Evolutionary conservation across 176 grass and related monocot species (phyloP).

Genomic region (Pharus latifolius): DNA sequence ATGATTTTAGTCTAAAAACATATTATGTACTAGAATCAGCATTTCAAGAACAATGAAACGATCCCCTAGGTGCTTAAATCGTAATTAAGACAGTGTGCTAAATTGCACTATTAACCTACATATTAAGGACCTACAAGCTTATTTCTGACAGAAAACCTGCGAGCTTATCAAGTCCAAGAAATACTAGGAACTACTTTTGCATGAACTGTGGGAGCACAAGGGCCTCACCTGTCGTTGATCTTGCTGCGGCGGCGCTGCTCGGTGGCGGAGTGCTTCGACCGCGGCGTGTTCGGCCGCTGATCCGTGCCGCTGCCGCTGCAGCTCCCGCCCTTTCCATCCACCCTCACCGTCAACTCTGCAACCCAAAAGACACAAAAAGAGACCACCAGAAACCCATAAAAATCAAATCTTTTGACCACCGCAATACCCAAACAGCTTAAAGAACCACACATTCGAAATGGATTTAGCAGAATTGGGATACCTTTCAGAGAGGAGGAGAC

Average conservation of each 20-base stretch:
- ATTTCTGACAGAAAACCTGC: too few species aligned
- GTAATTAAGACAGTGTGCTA: background rate
- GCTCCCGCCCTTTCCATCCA: slow-evolving; percentile 58
- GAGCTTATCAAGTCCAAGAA: background rate
- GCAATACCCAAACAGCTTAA: background rate
- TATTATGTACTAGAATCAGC: too few species aligned
- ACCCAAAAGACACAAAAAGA: background rate
- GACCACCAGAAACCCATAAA: background rate
- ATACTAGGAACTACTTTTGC: background rate
- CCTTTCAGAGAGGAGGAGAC: slow-evolving; percentile 77
- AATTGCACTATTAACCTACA: background rate
- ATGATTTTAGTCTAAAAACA: too few species aligned
- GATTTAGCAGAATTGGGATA: slow-evolving; percentile 19
- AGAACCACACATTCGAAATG: background rate
- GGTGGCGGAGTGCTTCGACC: slow-evolving; percentile 91
- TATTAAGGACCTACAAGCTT: background rate
- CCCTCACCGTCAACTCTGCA: slow-evolving; percentile 43
- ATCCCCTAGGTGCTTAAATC: background rate
- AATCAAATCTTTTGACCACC: background rate
- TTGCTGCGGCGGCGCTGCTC: slow-evolving; percentile 93
- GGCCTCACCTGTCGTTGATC: slow-evolving; percentile 80
- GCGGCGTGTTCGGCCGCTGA: slow-evolving; percentile 72
- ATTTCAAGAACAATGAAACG: background rate
- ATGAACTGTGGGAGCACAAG: background rate
- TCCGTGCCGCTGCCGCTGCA: slow-evolving; percentile 65